Evolutionary conservation across 768 basidiomycete genomes (phyloP).

Genomic region (Phanerochaete sordida): DNA sequence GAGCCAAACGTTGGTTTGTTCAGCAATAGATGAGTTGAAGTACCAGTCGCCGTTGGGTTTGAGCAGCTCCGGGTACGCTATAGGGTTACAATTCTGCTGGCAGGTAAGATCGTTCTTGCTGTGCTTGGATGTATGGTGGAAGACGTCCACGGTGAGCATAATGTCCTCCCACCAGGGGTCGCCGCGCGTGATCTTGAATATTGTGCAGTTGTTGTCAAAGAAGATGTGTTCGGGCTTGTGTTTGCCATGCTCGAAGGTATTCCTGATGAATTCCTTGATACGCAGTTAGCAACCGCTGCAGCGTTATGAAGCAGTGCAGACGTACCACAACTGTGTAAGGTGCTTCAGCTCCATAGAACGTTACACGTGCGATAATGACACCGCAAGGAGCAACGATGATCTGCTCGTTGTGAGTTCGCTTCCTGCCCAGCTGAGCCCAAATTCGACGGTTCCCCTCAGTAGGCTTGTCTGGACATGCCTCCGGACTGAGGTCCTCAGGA

Average conservation of each 20-base stretch:
- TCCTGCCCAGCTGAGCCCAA: conserved; percentile 17
- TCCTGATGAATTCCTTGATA: conserved; percentile 11
- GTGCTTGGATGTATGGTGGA: conserved; percentile 36
- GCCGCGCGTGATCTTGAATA: conserved; percentile 19
- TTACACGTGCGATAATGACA: conserved; percentile 14
- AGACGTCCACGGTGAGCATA: conserved; percentile 32
- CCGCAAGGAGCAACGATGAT: conserved; percentile 24
- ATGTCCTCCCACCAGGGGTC: conserved; percentile 19
- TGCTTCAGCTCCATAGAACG: conserved; percentile 23
- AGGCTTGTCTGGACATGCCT: not conserved
- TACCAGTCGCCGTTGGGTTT: conserved; percentile 17
- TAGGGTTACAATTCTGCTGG: conserved; percentile 27
- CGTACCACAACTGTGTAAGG: conserved; percentile 12
- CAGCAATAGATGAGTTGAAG: conserved; percentile 33
- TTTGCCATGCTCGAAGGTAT: conserved; percentile 8
- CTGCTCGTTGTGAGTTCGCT: conserved; percentile 26
- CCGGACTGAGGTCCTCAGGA: not conserved
- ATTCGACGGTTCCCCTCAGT: not conserved
- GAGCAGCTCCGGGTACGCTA: conserved; percentile 22
- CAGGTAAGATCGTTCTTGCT: conserved; percentile 24
- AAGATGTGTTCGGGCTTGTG: conserved; percentile 23
- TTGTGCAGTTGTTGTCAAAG: conserved; percentile 27
- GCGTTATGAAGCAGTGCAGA: not conserved
- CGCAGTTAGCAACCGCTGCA: conserved; percentile 3
- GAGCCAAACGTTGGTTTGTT: conserved; percentile 33